phyloP scores from a whole-genome alignment of 768 basidiomycete genomes.

The Boletus patriciae region DNA sequence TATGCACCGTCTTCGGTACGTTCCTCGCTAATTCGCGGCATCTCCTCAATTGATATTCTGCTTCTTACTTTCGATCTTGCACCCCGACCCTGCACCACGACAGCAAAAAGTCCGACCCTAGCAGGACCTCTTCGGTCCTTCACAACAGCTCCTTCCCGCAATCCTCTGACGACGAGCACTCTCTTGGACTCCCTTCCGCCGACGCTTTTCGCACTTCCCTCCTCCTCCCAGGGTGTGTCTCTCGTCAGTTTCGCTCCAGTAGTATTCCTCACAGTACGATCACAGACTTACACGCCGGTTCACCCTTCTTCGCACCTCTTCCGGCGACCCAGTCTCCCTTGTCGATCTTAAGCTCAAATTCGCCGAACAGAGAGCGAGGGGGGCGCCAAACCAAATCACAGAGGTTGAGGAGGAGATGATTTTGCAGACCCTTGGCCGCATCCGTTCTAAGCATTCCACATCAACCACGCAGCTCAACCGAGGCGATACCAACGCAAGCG shows the following conservation, averaged over 20 bases:
- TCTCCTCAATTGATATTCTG: constrained; percentile 26
- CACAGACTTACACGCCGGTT: constrained; percentile 78
- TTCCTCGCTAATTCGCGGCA: constrained; percentile 31
- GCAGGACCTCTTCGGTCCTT: constrained; percentile 48
- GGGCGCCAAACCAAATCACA: constrained; percentile 64
- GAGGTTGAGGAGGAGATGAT: constrained; percentile 88
- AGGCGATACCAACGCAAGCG: constrained; percentile 18
- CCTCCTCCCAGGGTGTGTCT: constrained; percentile 79
- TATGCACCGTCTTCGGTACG: constrained; percentile 87
- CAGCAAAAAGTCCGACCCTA: constrained; percentile 76
- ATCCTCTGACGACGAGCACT: constrained; percentile 38
- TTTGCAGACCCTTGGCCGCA: constrained; percentile 63
- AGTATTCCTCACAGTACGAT: constrained; percentile 14
- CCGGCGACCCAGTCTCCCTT: constrained; percentile 64
- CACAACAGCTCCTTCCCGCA: constrained; percentile 31
- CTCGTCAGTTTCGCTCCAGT: constrained; percentile 8
- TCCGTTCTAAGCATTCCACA: constrained; percentile 40
- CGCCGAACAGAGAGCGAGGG: constrained; percentile 74
- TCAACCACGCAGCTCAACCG: constrained; percentile 19
- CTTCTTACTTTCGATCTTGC: constrained; percentile 22
- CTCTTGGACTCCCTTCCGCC: constrained; percentile 62
- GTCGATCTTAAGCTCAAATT: constrained; percentile 65
- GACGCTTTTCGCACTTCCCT: constrained; percentile 85
- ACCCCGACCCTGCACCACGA: constrained; percentile 26
- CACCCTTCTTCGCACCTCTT: constrained; percentile 68